Evolutionary conservation across 495 filamentous ascomycete genomes (phyloP).

Genomic region (Hamigera avellanea): DNA sequence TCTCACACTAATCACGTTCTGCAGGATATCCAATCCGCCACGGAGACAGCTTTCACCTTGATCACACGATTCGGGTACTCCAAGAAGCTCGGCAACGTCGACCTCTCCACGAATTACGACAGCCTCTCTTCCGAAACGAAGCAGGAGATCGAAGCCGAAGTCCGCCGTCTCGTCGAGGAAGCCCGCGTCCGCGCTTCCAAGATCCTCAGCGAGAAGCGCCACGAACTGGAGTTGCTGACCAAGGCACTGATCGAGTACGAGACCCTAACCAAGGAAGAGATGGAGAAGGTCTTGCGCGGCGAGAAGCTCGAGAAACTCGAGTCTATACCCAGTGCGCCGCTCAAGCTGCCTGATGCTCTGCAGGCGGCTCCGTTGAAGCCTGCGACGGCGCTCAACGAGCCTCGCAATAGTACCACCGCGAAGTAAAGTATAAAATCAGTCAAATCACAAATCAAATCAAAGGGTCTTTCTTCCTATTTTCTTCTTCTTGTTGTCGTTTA

Average conservation of each 20-base stretch:
- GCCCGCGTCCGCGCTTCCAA: conserved; percentile 59
- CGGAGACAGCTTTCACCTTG: conserved; percentile 68
- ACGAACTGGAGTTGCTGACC: conserved; percentile 77
- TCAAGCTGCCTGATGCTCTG: conserved; percentile 44
- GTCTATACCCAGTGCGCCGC: conserved; percentile 28
- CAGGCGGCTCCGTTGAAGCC: conserved; percentile 18
- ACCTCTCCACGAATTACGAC: conserved; percentile 69
- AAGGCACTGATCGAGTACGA: conserved; percentile 91
- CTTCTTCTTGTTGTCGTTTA: no score
- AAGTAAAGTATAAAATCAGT: conserved; percentile 11
- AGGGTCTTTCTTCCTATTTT: no score
- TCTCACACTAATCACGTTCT: conserved; percentile 11
- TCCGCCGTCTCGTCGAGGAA: conserved; percentile 75
- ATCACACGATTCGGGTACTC: conserved; percentile 84
- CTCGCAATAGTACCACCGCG: conserved; percentile 8
- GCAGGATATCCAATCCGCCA: conserved; percentile 76
- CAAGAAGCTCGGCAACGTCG: conserved; percentile 76
- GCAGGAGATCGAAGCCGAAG: conserved; percentile 72
- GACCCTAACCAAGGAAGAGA: conserved; percentile 75
- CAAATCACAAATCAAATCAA: no score
- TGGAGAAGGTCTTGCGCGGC: conserved; percentile 74
- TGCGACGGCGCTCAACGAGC: conserved; percentile 7
- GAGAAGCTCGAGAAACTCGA: conserved; percentile 62
- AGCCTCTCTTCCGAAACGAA: conserved; percentile 74
- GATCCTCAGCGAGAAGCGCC: conserved; percentile 57